Evolutionary conservation across 2,329 filamentous ascomycete genomes (phyloP), one percentile per base, ranked within the genome.

Genomic region (Zymoseptoria brevis): DNA sequence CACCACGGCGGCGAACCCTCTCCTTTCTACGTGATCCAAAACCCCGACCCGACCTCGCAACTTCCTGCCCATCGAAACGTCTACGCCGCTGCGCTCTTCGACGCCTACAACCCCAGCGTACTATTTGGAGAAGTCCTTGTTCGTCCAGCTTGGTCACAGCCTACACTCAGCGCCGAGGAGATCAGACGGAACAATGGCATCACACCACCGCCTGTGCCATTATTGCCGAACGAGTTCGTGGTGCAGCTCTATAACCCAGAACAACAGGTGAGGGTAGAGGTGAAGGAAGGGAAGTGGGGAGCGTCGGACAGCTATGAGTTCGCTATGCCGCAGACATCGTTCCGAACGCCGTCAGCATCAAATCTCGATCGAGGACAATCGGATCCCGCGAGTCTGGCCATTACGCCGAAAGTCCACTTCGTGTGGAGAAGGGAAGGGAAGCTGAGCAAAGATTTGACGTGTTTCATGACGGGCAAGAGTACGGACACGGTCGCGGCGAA

Each of bases 201-300:
- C 0, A 77, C 82, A 2, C 86, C 82, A 21, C 83, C 82, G 16
- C 86, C 87, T 0, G 82, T 87, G 60, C 88, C 92, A 8, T 80
- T 89, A 35, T 82, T 90, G 26, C 92, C 93, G 0, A 86, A 87
- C 58, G 80, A 84, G 56, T 96, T 97, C 73, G 81, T 82, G n/a
- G 81, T 97, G 48, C 87, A 93, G 68, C 85, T 99, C 2, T 97
- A 96, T 79, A 94, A 96, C 72, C 94, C 94, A 0, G 93, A 97
- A 72, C 90, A 94, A 74, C 82, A 88, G 67, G 79, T 97, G 19
- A 68, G 79, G 0, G 82, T 97, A 41, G 85, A 82, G 67, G 83
- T 86, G 68, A 84, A 88, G 66, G 81, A 86, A 49, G 87, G 88
- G 35, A 86, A 87, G 61, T 96, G 91, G 87, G 91, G 87, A 62